phyloP scores from a whole-genome alignment of 495 filamentous ascomycete species.

The Neurospora sp. region DNA sequence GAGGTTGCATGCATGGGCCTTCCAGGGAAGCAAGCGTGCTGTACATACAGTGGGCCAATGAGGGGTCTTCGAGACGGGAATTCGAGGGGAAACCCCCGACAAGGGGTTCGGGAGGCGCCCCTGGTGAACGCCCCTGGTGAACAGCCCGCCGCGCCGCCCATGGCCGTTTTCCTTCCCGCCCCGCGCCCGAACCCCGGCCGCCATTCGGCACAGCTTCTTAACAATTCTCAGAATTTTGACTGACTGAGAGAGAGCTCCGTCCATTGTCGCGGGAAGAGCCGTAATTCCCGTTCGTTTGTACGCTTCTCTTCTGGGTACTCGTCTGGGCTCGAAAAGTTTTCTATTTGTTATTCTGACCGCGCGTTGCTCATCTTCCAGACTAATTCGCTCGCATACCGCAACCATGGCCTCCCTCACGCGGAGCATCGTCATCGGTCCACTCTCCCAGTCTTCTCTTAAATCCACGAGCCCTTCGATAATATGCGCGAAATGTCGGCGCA shows the following conservation, averaged over 20 bases:
- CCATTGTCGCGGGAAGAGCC: background rate
- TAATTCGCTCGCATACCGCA: background rate
- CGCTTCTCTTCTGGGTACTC: background rate
- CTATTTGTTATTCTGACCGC: background rate
- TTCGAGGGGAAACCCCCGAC: background rate
- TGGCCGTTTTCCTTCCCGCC: background rate
- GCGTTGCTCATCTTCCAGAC: background rate
- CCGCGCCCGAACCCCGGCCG: background rate
- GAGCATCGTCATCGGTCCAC: background rate
- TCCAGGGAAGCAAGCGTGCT: background rate
- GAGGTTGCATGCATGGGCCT: background rate
- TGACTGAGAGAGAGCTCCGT: background rate
- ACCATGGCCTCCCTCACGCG: slow-evolving; percentile 12
- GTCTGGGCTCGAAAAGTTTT: background rate
- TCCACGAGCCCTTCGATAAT: slow-evolving; percentile 14
- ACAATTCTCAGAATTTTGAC: background rate
- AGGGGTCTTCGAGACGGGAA: background rate
- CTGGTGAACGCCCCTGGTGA: background rate
- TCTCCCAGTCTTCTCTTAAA: background rate
- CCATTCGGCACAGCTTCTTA: background rate
- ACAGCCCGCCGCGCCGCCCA: background rate
- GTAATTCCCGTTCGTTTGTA: background rate
- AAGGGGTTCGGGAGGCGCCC: background rate
- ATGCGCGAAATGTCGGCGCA: slow-evolving; percentile 34
- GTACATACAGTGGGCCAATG: background rate